These are phyloP conservation scores for Yamadazyma epiphylla DNA, from an alignment of 1,139 yeast genomes.

Conservation along the genomic window DNA sequence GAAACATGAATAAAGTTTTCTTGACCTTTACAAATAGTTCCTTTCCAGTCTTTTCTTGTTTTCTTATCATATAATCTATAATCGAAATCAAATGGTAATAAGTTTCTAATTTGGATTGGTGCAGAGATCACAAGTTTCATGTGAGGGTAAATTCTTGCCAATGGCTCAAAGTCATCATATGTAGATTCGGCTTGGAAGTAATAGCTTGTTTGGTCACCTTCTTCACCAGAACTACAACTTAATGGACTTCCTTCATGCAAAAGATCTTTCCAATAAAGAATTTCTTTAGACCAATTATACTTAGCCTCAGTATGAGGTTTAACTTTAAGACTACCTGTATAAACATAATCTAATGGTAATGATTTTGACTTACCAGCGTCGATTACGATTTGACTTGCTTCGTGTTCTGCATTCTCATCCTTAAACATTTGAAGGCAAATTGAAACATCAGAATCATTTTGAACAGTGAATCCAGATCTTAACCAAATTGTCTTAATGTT, in stretches of 20 bases:
- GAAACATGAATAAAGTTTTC: conserved; percentile 78
- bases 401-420: conserved; percentile 9
- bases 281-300: conserved; percentile 65
- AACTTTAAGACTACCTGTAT: conserved; percentile 52
- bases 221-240: conserved; percentile 48
- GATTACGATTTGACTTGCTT: conserved; percentile 29
- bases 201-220: conserved; percentile 42
- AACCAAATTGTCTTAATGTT: conserved; percentile 73
- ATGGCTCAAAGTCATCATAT: conserved; percentile 60
- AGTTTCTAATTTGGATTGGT: conserved; percentile 80
- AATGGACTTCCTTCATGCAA: conserved; percentile 51
- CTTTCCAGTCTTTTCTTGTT: conserved; percentile 67
- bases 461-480: conserved; percentile 69
- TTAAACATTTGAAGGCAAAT: conserved; percentile 39
- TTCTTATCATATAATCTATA: conserved; percentile 78
- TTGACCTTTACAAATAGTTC: conserved; percentile 58
- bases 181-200: conserved; percentile 75
- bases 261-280: conserved; percentile 64
- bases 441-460: conserved; percentile 67
- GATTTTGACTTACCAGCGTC: conserved; percentile 56
- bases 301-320: conserved; percentile 54
- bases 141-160: conserved; percentile 78
- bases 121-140: conserved; percentile 77
- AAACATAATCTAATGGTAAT: conserved; percentile 71
- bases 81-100: conserved; percentile 76